phyloP scores from a whole-genome alignment of 2,329 filamentous ascomycete species.

The Volutella citrinella region DNA sequence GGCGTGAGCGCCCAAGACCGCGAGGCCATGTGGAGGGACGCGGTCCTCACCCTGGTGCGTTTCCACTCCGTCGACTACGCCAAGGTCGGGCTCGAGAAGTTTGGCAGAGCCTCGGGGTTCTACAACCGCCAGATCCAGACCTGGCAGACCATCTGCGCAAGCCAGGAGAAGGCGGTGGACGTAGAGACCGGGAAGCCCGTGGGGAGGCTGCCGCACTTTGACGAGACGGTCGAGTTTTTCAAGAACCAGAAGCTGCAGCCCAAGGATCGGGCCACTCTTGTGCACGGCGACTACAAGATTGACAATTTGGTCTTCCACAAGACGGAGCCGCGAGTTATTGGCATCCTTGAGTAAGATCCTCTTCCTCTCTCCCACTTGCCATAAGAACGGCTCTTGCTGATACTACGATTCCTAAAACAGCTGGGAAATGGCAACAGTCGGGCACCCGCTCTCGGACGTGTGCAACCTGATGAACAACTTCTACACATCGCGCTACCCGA shows the following conservation, averaged over 20 bases:
- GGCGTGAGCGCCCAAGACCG: slow-evolving; percentile 66
- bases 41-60: slow-evolving; percentile 77
- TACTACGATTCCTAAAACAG: no score
- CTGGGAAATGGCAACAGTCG: slow-evolving; percentile 98
- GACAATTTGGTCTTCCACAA: slow-evolving; percentile 89
- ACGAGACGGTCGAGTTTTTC: slow-evolving; percentile 79
- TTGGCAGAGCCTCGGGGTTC: slow-evolving; percentile 73
- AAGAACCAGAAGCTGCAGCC: slow-evolving; percentile 67
- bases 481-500: slow-evolving; percentile 31
- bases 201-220: slow-evolving; percentile 79
- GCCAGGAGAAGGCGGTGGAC: slow-evolving; percentile 74
- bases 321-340: slow-evolving; percentile 83
- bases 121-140: slow-evolving; percentile 84
- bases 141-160: slow-evolving; percentile 72
- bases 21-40: slow-evolving; percentile 79
- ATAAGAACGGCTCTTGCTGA: no score
- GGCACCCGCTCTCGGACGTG: slow-evolving; percentile 91
- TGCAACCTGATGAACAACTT: slow-evolving; percentile 64
- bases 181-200: slow-evolving; percentile 74
- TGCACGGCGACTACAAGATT: slow-evolving; percentile 97
- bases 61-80: slow-evolving; percentile 73
- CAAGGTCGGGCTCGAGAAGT: slow-evolving; percentile 65
- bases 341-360: slow-evolving; percentile 72
- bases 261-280: slow-evolving; percentile 70
- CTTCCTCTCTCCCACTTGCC: neutral